phyloP scores from a whole-genome alignment of 331 rosid genomes.

The Pyrus hybrid region DNA sequence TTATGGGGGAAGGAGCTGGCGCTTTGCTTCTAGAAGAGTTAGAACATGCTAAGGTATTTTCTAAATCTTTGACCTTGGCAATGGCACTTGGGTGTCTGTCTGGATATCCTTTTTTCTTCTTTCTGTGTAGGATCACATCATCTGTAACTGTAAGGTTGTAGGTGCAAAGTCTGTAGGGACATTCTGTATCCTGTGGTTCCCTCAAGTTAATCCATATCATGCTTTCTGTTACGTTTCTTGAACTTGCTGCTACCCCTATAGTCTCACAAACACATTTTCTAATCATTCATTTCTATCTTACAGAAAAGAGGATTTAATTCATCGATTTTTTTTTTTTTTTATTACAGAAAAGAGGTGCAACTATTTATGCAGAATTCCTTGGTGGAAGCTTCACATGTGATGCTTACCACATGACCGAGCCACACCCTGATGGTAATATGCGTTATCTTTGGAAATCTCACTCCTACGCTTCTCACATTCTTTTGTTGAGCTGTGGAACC shows the following conservation, averaged over 20 bases:
- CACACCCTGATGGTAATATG: slow-evolving; percentile 84
- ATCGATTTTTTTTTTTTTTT: slow-evolving; percentile 1
- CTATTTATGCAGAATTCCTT: slow-evolving; percentile 82
- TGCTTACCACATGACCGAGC: slow-evolving; percentile 96
- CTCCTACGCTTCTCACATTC: background rate
- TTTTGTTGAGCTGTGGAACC: background rate
- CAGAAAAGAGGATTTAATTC: background rate
- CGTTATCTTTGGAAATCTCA: background rate
- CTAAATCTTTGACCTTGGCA: slow-evolving; percentile 3
- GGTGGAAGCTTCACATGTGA: slow-evolving; percentile 95
- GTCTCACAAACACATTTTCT: background rate
- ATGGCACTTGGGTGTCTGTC: background rate
- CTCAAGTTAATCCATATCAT: background rate
- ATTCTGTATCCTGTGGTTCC: background rate
- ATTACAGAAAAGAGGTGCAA: slow-evolving; percentile 84
- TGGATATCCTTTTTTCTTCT: background rate
- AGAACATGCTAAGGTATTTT: slow-evolving; percentile 90
- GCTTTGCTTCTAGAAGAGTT: slow-evolving; percentile 87
- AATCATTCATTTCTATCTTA: background rate
- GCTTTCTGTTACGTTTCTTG: background rate
- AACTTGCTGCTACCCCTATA: background rate
- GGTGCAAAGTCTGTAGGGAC: background rate
- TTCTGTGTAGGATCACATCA: background rate
- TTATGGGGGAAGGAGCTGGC: slow-evolving; percentile 98
- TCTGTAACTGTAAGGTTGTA: background rate